These are phyloP conservation scores for Centrapalus pauciflorus DNA, from an alignment of 129 eudicot species.

Conservation along the genomic window DNA sequence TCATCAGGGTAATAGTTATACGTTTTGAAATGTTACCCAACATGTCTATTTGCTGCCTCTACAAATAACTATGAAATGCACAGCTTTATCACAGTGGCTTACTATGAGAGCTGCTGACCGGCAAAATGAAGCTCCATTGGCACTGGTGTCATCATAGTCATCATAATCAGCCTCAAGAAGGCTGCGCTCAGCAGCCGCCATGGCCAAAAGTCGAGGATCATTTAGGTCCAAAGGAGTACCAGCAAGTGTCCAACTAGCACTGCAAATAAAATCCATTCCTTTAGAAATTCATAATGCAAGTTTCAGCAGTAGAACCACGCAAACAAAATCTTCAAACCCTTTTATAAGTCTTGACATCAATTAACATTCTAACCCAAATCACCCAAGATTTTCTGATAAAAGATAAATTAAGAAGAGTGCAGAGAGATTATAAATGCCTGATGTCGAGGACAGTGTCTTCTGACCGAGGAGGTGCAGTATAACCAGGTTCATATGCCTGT, in stretches of 20 bases:
- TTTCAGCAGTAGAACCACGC: not conserved
- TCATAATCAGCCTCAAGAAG: constrained; percentile 28
- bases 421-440: constrained; percentile 42
- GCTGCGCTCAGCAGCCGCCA: constrained; percentile 74
- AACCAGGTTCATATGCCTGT: constrained; percentile 71
- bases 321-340: not conserved
- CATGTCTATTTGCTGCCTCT: too few relatives aligned
- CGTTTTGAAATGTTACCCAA: too few relatives aligned
- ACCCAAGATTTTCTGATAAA: not conserved
- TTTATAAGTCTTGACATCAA: not conserved
- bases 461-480: constrained; percentile 47
- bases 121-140: constrained; percentile 38
- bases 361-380: not conserved
- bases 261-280: constrained; percentile 23
- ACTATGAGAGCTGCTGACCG: constrained; percentile 38
- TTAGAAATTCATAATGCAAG: too few relatives aligned
- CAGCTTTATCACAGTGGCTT: not conserved
- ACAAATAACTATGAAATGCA: not conserved
- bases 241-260: constrained; percentile 68
- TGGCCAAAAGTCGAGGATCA: constrained; percentile 68
- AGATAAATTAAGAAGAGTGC: not conserved
- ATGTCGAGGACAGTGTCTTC: constrained; percentile 66
- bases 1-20: too few relatives aligned
- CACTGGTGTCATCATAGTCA: constrained; percentile 29
- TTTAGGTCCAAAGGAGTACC: constrained; percentile 65